Evolutionary conservation across 306 rosid genomes (phyloP), one percentile per base, ranked within the genome.

Genomic region (Vigna reflexopilosa): DNA sequence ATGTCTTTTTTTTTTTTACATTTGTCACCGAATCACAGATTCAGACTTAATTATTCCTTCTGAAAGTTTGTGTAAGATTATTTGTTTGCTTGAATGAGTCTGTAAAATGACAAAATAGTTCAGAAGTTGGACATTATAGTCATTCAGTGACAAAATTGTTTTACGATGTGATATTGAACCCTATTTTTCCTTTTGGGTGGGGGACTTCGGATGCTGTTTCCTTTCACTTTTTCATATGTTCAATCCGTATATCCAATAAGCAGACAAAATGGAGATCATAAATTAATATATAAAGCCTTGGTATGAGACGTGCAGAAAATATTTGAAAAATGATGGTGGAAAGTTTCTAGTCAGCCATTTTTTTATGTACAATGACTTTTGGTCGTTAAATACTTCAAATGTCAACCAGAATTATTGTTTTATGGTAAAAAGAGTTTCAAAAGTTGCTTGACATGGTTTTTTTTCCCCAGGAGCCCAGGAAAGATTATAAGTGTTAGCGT

Each of bases 391-490:
- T 19, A 65, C 50, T 52, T 59, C 7, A 19, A 16, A 56, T 67
- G 68, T 45, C 73, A 58, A 17, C 12, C 72, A 54, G 48, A 20
- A 16, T 44, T 56, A 26, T 49, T 48, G 51, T 36, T 57, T 30
- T 67, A n/a, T 24, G 6, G 32, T 47, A 9, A 40, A 61, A 63
- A 59, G 7, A 1, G 5, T 61, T 15, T 19, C 57, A n/a, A 64
- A 52, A 69, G 22, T 63, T 47, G 81, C 38, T 63, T 82, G 52
- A 70, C 56, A 49, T 59, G 32, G 49, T 72, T 54, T 12, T 59
- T 22, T 52, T 83, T 78, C 49, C 78, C 44, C 63, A 95, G 98
- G 95, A 95, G 98, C 78, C 96, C 97, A 3, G 98, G 98, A 81
- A 92, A 95, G 84, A 90, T 92, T 67, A 9, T 88, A 58, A 88